Conservation (phyloP, 371 early-diverging fungal species). For the Mortierella sp. region DNA sequence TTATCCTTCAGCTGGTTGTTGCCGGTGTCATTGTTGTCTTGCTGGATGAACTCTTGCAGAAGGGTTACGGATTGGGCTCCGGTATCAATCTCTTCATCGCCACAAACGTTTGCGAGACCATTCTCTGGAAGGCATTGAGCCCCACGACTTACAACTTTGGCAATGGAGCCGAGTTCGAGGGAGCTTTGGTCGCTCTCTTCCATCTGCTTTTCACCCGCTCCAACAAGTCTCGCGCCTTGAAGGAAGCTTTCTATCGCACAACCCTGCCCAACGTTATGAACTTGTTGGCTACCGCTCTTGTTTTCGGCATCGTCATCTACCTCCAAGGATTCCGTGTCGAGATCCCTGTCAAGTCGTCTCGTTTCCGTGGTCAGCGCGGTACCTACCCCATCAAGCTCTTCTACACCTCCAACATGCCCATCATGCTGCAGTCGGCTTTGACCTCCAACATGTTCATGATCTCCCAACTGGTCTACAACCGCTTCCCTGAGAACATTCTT, state of each 20-base stretch:
- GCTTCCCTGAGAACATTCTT: slow-evolving; percentile 95
- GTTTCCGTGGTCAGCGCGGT: slow-evolving; percentile 96
- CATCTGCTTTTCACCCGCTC: slow-evolving; percentile 95
- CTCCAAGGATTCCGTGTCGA: slow-evolving; percentile 99
- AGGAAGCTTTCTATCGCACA: slow-evolving; percentile 98
- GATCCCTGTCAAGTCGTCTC: slow-evolving; percentile 97
- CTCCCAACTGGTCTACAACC: slow-evolving; percentile 96
- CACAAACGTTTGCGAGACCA: slow-evolving; percentile 99
- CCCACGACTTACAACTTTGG: slow-evolving; percentile 98
- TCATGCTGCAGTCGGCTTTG: slow-evolving; percentile 99
- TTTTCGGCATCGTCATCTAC: slow-evolving; percentile 98
- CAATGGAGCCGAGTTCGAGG: slow-evolving; percentile 99
- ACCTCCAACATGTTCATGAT: slow-evolving; percentile 96
- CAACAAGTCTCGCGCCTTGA: slow-evolving; percentile 98
- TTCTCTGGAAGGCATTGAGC: slow-evolving; percentile 99
- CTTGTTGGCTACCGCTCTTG: slow-evolving; percentile 88
- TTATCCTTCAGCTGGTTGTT: slow-evolving; percentile 97
- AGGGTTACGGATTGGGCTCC: slow-evolving; percentile 99
- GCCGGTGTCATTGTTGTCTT: slow-evolving; percentile 98
- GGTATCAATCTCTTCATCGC: slow-evolving; percentile 99
- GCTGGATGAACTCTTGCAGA: slow-evolving; percentile 99
- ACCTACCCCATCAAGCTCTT: slow-evolving; percentile 99
- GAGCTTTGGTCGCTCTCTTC: slow-evolving; percentile 96
- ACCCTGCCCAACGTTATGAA: slow-evolving; percentile 98
- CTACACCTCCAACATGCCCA: slow-evolving; percentile 99